phyloP scores from a whole-genome alignment of 805 yeast species.

The Naumovozyma castellii region DNA sequence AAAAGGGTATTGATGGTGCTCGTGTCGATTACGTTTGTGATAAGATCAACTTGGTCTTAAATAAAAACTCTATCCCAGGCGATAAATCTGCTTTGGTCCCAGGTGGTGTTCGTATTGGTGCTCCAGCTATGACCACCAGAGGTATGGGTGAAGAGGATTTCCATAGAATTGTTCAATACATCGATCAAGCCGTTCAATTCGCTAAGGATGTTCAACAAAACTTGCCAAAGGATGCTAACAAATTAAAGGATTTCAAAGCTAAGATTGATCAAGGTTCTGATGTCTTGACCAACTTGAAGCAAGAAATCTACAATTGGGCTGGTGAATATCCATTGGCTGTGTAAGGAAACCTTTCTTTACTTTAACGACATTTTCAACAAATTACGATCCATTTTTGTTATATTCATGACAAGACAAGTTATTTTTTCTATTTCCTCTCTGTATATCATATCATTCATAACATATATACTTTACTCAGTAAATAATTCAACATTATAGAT shows the following conservation, averaged over 20 bases:
- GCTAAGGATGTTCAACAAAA: conserved; percentile 67
- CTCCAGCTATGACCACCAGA: conserved; percentile 98
- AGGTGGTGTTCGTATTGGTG: conserved; percentile 94
- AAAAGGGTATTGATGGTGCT: conserved; percentile 91
- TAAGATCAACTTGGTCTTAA: conserved; percentile 86
- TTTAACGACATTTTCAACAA: conserved; percentile 12
- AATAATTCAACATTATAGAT: conserved; percentile 1
- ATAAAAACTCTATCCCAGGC: conserved; percentile 97
- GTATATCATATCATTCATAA: background rate
- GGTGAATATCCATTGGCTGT: conserved; percentile 69
- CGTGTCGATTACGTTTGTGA: conserved; percentile 94
- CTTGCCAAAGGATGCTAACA: conserved; percentile 88
- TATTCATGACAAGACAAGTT: background rate
- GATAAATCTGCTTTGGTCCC: conserved; percentile 95
- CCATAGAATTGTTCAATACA: conserved; percentile 65
- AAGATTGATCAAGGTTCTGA: conserved; percentile 63
- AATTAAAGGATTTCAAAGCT: conserved; percentile 90
- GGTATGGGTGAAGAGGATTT: conserved; percentile 88
- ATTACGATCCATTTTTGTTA: conserved; percentile 2
- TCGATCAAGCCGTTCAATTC: conserved; percentile 66
- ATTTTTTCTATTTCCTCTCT: background rate
- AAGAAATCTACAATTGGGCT: conserved; percentile 86
- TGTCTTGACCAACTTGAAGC: conserved; percentile 56
- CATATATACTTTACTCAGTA: background rate
- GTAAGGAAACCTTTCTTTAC: conserved; percentile 18